Percentiles rank a stretch among this genome's conserved stretches.
These are phyloP conservation scores for Rubroboletus pulcherrimus DNA, from an alignment of 768 basidiomycete species.

Conservation along the genomic window DNA sequence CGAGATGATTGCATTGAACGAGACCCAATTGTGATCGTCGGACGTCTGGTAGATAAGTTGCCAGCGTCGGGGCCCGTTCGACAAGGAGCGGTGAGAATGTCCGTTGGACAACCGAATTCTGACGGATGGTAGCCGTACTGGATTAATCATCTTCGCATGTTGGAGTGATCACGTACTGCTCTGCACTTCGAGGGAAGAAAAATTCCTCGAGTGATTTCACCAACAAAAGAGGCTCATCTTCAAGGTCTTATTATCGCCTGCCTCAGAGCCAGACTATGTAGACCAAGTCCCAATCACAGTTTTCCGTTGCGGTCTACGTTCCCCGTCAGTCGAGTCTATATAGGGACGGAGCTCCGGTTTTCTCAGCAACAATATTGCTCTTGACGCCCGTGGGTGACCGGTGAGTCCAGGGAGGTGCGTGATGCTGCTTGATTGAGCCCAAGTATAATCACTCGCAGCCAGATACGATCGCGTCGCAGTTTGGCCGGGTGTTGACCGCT, in stretches of 20 bases:
- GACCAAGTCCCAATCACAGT: neutral
- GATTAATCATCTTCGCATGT: neutral
- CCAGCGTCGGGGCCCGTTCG: neutral
- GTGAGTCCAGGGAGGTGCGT: neutral
- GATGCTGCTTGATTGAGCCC: neutral
- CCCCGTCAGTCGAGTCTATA: neutral
- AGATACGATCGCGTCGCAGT: slow-evolving; percentile 8
- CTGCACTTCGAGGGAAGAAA: too few species aligned
- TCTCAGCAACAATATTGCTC: slow-evolving; percentile 4
- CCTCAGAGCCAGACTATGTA: neutral
- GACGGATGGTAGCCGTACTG: neutral
- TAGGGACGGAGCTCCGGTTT: neutral
- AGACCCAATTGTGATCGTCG: too few species aligned
- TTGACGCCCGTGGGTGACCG: neutral
- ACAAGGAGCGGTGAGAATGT: neutral
- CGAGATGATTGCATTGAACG: neutral
- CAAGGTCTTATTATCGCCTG: neutral
- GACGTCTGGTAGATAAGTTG: neutral
- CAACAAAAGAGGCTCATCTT: neutral
- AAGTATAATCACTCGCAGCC: neutral
- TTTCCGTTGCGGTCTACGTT: neutral
- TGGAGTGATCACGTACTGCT: slow-evolving; percentile 1
- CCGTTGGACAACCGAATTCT: neutral
- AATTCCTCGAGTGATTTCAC: neutral
- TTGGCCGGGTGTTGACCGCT: slow-evolving; percentile 17